Conservation (phyloP, 768 basidiomycete species). For the Suillus variegatus region DNA sequence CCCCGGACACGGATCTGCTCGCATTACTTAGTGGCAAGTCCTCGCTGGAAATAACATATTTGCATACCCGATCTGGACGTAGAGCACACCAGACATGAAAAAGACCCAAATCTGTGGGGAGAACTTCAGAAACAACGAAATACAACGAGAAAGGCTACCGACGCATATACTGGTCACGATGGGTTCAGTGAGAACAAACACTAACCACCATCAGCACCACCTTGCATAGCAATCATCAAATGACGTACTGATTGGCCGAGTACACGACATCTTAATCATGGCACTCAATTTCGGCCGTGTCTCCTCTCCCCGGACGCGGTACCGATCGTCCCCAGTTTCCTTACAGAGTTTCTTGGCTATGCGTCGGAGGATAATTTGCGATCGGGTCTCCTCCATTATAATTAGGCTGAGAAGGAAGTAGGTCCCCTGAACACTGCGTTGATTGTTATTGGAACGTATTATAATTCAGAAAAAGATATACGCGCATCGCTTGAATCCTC, state of each 20-base stretch:
- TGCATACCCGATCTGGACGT: slow-evolving; percentile 58
- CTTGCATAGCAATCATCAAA: not conserved
- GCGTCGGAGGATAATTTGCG: slow-evolving; percentile 65
- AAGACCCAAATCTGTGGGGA: slow-evolving; percentile 60
- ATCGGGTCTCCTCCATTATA: slow-evolving; percentile 70
- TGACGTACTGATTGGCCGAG: slow-evolving; percentile 66
- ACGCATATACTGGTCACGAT: slow-evolving; percentile 74
- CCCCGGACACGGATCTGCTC: slow-evolving; percentile 51
- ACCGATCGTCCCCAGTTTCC: slow-evolving; percentile 62
- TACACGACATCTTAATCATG: slow-evolving; percentile 68
- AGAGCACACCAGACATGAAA: slow-evolving; percentile 74
- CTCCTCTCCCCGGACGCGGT: slow-evolving; percentile 63
- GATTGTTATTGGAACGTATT: slow-evolving; percentile 5
- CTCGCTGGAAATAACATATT: not conserved
- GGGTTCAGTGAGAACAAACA: slow-evolving; percentile 48
- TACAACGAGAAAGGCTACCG: slow-evolving; percentile 23
- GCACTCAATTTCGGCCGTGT: slow-evolving; percentile 53
- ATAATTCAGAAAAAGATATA: slow-evolving; percentile 11
- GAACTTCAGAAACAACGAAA: not conserved
- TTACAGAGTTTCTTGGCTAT: slow-evolving; percentile 63
- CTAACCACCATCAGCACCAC: slow-evolving; percentile 11
- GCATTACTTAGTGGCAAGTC: slow-evolving; percentile 3
- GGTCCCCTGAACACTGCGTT: slow-evolving; percentile 48
- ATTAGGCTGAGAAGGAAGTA: slow-evolving; percentile 54
- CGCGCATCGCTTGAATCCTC: slow-evolving; percentile 72